Conservation (phyloP, 148 eudicot species). For the Amaranthus palmeri region DNA sequence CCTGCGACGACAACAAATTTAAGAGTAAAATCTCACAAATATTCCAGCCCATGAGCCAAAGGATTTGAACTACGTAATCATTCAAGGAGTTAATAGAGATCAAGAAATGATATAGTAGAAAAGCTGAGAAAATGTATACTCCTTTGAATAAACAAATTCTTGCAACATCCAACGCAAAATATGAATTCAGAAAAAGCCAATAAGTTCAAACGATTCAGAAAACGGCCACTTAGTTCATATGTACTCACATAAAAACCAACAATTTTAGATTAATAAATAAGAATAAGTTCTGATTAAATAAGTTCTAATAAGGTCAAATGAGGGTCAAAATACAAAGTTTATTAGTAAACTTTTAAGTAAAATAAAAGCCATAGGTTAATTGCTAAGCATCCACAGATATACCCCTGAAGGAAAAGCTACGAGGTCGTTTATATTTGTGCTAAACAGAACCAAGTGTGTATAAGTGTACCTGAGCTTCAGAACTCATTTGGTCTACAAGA, state of each 20-base stretch:
- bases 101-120: background rate
- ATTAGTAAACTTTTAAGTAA: no score
- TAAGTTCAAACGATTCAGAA: no score
- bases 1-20: constrained; percentile 36
- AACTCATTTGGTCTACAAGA: constrained; percentile 87
- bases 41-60: background rate
- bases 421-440: background rate
- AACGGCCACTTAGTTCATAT: no score
- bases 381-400: no score
- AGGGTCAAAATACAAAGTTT: no score
- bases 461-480: constrained; percentile 67
- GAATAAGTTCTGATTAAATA: no score
- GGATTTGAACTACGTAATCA: background rate
- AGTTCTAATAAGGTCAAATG: no score
- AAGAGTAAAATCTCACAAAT: constrained; percentile 2
- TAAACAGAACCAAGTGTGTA: background rate
- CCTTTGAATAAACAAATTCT: background rate
- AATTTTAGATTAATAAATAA: no score
- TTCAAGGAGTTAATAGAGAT: background rate
- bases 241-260: no score
- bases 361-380: no score
- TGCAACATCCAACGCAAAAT: background rate
- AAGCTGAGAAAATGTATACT: background rate
- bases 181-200: no score
- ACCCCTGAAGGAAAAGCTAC: no score